Evolutionary conservation across 2,329 filamentous ascomycete genomes (phyloP).

Genomic region (Nothophoma quercina): DNA sequence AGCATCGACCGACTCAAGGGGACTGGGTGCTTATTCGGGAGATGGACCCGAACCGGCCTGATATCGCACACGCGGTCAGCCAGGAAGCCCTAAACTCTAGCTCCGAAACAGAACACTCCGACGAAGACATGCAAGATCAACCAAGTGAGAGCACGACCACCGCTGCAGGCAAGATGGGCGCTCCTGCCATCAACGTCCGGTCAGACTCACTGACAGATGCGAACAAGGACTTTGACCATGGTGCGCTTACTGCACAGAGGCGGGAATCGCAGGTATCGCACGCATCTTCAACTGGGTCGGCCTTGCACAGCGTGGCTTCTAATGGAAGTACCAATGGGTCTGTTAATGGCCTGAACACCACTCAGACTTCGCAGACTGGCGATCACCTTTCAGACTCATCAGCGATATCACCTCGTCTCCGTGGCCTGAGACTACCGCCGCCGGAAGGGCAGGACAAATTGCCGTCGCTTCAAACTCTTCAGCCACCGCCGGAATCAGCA

Average conservation of each 20-base stretch:
- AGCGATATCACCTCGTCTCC: slow-evolving; percentile 40
- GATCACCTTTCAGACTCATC: slow-evolving; percentile 24
- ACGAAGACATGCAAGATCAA: slow-evolving; percentile 48
- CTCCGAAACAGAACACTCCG: slow-evolving; percentile 55
- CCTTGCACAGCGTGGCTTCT: slow-evolving; percentile 13
- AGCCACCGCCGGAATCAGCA: slow-evolving; percentile 36
- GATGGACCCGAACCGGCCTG: slow-evolving; percentile 70
- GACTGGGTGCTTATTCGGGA: slow-evolving; percentile 72
- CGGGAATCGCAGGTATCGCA: slow-evolving; percentile 18
- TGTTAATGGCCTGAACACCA: slow-evolving; percentile 11
- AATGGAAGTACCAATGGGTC: slow-evolving; percentile 11
- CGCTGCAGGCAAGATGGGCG: slow-evolving; percentile 3
- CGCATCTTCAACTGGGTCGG: slow-evolving; percentile 14
- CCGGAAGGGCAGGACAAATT: slow-evolving; percentile 44
- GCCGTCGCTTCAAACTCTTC: slow-evolving; percentile 45
- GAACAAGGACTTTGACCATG: neutral
- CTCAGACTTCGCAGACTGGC: slow-evolving; percentile 16
- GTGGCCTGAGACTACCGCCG: slow-evolving; percentile 42
- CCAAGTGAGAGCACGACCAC: slow-evolving; percentile 20
- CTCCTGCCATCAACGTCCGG: neutral
- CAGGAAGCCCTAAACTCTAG: slow-evolving; percentile 58
- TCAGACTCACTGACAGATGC: slow-evolving; percentile 12
- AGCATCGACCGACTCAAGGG: slow-evolving; percentile 65
- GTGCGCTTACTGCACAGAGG: slow-evolving; percentile 1
- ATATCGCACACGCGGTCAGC: slow-evolving; percentile 68